phyloP scores from a whole-genome alignment of 2,329 filamentous ascomycete genomes.

The Venturiaceae sp. region DNA sequence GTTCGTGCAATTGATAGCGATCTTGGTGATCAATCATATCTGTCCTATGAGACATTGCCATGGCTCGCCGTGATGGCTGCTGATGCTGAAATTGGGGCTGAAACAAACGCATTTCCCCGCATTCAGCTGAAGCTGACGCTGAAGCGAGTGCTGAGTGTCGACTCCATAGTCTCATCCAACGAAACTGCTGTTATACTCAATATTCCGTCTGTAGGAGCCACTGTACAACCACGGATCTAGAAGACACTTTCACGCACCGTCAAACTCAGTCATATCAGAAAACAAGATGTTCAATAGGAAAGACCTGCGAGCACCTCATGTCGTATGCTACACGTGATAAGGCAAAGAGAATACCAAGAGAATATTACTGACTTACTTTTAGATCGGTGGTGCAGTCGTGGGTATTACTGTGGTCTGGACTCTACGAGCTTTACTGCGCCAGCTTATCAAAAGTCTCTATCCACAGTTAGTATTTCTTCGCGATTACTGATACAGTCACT shows the following conservation, averaged over 20 bases:
- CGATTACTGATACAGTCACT: not conserved
- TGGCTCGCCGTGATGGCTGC: not conserved
- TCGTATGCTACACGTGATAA: not conserved
- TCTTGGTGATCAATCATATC: too few species aligned
- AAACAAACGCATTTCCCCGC: not conserved
- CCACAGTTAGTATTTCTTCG: not conserved
- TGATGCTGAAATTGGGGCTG: not conserved
- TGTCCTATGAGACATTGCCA: too few species aligned
- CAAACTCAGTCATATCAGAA: not conserved
- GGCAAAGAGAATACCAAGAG: not conserved
- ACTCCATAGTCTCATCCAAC: not conserved
- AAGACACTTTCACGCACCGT: not conserved
- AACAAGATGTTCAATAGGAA: not conserved
- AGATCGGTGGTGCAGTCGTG: constrained; percentile 1
- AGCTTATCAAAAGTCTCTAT: not conserved
- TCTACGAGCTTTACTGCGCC: not conserved
- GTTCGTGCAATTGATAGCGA: too few species aligned
- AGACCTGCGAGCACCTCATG: not conserved
- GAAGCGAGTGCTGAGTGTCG: too few species aligned
- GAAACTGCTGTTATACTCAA: not conserved
- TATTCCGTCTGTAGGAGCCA: not conserved
- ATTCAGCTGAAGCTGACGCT: not conserved
- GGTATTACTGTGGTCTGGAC: not conserved
- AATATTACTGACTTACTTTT: not conserved
- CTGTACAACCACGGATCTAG: too few species aligned